phyloP scores from a whole-genome alignment of 2,329 filamentous ascomycete genomes.

The Penicillium verrucosum region DNA sequence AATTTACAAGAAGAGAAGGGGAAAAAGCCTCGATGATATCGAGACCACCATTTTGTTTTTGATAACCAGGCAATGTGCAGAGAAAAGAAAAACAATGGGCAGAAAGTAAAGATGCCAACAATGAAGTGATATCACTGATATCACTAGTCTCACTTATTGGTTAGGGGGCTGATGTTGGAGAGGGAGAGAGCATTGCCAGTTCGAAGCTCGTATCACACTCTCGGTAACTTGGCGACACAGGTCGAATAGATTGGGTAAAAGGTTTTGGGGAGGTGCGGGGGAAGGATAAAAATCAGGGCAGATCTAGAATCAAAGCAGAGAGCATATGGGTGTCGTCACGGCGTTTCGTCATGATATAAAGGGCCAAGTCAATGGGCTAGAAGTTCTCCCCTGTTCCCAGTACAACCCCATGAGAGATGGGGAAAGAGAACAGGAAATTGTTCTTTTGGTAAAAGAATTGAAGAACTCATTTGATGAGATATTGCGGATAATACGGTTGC shows the following conservation, averaged over 20 bases:
- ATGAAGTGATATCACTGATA: neutral
- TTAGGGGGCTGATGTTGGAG: neutral
- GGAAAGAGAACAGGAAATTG: neutral
- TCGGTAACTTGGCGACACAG: neutral
- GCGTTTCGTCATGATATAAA: conserved; percentile 24
- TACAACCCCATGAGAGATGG: neutral
- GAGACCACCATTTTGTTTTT: conserved; percentile 13
- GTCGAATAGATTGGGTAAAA: neutral
- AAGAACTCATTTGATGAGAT: conserved; percentile 28
- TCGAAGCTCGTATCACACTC: neutral
- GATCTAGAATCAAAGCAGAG: conserved; percentile 21
- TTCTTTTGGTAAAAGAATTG: neutral
- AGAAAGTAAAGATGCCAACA: neutral
- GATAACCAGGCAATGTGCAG: conserved; percentile 14
- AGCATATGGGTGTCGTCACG: conserved; percentile 20
- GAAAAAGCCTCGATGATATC: conserved; percentile 9
- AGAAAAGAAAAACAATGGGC: conserved; percentile 5
- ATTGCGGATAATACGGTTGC: conserved; percentile 32
- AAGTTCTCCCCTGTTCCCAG: neutral
- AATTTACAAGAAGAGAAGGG: conserved; percentile 31
- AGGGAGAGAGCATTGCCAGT: neutral
- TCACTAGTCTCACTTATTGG: neutral
- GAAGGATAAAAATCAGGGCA: neutral
- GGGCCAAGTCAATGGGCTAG: conserved; percentile 7
- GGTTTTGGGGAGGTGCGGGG: neutral